phyloP scores from a whole-genome alignment of 2,329 filamentous ascomycete genomes.

The Fusarium pseudograminearum region DNA sequence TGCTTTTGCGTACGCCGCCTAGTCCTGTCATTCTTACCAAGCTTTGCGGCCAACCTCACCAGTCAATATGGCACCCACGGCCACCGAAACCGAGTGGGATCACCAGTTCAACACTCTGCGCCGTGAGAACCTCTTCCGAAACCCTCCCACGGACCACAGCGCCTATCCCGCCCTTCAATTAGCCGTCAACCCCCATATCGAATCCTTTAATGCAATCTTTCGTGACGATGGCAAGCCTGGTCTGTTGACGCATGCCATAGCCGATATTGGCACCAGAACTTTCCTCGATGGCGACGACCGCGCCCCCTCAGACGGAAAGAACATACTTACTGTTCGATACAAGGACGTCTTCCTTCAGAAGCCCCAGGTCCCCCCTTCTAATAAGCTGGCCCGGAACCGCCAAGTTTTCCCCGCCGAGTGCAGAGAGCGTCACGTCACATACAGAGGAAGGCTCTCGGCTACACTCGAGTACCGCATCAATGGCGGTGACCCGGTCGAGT shows the following conservation, averaged over 20 bases:
- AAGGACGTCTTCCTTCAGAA: constrained; percentile 87
- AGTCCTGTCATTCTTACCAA: constrained; percentile 5
- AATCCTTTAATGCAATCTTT: constrained; percentile 95
- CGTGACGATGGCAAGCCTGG: constrained; percentile 70
- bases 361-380: constrained; percentile 80
- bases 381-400: constrained; percentile 86
- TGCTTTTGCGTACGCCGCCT: background rate
- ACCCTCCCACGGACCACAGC: constrained; percentile 87
- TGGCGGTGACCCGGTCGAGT: constrained; percentile 84
- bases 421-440: constrained; percentile 91
- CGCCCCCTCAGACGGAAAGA: constrained; percentile 69
- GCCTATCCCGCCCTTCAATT: constrained; percentile 88
- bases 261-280: constrained; percentile 89
- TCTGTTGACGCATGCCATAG: constrained; percentile 77
- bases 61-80: constrained; percentile 64
- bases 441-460: constrained; percentile 86
- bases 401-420: constrained; percentile 93
- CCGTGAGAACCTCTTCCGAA: constrained; percentile 87
- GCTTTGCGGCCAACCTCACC: constrained; percentile 17
- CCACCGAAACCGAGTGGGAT: constrained; percentile 80
- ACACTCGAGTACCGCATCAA: constrained; percentile 90
- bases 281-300: constrained; percentile 86
- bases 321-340: constrained; percentile 81
- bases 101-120: constrained; percentile 87
- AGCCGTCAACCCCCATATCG: constrained; percentile 91